A percentile compares a stretch with the other conserved stretches of the same genome.
Conservation (phyloP, 345 rosid species). For the Eucalyptus tenuipes region DNA sequence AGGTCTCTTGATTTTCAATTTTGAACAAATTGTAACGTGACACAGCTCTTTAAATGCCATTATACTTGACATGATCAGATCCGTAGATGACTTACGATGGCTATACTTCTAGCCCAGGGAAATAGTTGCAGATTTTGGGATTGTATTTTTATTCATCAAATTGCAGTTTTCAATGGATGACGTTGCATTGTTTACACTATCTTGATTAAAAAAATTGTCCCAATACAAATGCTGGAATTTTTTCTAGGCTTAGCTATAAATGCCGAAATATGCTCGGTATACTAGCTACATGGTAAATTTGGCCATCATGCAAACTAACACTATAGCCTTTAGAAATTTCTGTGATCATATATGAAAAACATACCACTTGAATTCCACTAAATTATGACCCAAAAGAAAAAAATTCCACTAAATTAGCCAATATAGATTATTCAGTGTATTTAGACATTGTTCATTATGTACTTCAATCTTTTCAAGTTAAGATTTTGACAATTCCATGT, state of each 20-base stretch:
- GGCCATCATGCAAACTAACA: background rate
- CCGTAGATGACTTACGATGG: too few relatives aligned
- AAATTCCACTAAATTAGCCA: background rate
- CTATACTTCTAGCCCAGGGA: too few relatives aligned
- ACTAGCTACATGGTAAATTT: fast-evolving
- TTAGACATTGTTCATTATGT: background rate
- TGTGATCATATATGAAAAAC: too few relatives aligned
- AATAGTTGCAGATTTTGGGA: too few relatives aligned
- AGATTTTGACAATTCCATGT: background rate
- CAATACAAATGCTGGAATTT: background rate
- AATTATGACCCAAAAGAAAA: too few relatives aligned
- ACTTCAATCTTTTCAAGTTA: background rate
- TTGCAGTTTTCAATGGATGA: background rate
- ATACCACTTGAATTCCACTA: too few relatives aligned
- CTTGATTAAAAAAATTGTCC: background rate
- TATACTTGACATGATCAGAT: too few relatives aligned
- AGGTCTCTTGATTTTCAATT: too few relatives aligned
- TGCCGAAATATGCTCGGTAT: background rate
- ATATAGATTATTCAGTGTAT: background rate
- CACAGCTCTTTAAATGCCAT: too few relatives aligned
- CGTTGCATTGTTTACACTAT: background rate
- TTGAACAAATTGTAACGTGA: fast-evolving
- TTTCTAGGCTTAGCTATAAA: background rate
- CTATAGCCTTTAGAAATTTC: too few relatives aligned
- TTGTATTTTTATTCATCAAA: too few relatives aligned